Percentiles rank a stretch among this genome's conserved stretches.
Conservation (phyloP, 371 early-diverging fungal species). For the Syncephalastrum sp. region DNA sequence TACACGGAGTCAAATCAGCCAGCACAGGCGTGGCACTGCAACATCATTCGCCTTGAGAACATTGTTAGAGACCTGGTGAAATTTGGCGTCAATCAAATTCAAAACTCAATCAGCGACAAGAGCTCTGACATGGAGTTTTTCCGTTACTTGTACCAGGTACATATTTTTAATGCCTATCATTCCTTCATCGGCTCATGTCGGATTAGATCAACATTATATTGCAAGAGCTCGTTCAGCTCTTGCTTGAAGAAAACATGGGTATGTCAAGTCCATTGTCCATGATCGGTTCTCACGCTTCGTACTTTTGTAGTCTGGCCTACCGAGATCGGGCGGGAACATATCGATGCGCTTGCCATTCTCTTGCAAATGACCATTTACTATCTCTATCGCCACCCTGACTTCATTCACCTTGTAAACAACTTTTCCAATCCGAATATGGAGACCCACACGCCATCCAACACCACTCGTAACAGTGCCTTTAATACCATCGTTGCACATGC, state of each 20-base stretch:
- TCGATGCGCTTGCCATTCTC: conserved; percentile 12
- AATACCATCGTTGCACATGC: conserved; percentile 28
- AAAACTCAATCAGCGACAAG: conserved; percentile 8
- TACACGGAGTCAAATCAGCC: conserved; percentile 21
- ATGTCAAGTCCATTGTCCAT: background rate
- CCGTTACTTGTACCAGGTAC: conserved; percentile 18
- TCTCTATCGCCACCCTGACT: conserved; percentile 47
- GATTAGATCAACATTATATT: conserved; percentile 16
- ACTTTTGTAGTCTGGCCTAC: conserved; percentile 6
- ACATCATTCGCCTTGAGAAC: conserved; percentile 20
- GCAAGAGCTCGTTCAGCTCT: conserved; percentile 11
- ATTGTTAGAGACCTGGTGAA: conserved; percentile 21
- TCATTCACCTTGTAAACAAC: conserved; percentile 45
- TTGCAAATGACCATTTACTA: conserved; percentile 34
- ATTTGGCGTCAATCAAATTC: conserved; percentile 23
- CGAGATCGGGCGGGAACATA: conserved; percentile 5
- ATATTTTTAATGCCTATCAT: background rate
- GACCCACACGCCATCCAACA: conserved; percentile 33
- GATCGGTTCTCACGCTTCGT: background rate
- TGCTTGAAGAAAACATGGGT: conserved; percentile 12
- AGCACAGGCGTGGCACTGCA: conserved; percentile 37
- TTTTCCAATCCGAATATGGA: conserved; percentile 27
- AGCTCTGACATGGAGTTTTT: conserved; percentile 32
- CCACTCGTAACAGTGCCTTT: conserved; percentile 28
- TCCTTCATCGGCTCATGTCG: background rate